Evolutionary conservation across 148 eudicot genomes (phyloP), one percentile per base, ranked within the genome.

Genomic region (Cornus kousa): DNA sequence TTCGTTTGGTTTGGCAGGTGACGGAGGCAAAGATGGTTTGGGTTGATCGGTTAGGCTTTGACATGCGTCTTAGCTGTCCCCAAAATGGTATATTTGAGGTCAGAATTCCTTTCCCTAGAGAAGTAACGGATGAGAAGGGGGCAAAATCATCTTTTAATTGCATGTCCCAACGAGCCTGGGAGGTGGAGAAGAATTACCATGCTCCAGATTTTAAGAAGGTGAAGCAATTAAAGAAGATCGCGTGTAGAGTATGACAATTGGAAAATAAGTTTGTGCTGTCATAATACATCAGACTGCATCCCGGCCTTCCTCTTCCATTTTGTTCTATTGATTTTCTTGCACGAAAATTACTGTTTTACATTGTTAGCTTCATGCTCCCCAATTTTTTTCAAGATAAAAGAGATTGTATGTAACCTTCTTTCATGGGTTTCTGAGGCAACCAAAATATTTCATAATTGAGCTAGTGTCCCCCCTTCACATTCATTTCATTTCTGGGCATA

Each of bases 141-240:
- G 93, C 91, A 62, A 96, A 92, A 79, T 96, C 98, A 70, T 87
- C 98, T 62, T 93, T 96, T 76, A 96, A 96, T 77, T 90, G 99
- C 62, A 95, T 95, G 99, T 91, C 99, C 71, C 99, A 96, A 83
- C 83, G 87, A 69, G 99, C 99, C 32, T 96, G 99, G 99, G 98
- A 96, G 85, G 97, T 92, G 73, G 99, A 96, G 82, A 96, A 84
- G 89, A 89, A 90, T 76, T 89, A 85, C 77, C 90, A 88, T 73
- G 82, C 79, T n/a, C 87, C 87, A 22, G 90, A 91, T 62, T 93
- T 93, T 75, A 74, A 84, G 72, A 91, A 91, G 83, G 95, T 93
- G 46, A 93, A 84, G 65, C 92, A 90, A 62, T 76, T 88, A 40
- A 96, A 93, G 88, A 91, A 85, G 80, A 84, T 92, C 69, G 75